These are phyloP conservation scores for Talaromyces islandicus DNA, from an alignment of 2,329 filamentous ascomycete genomes.

Conservation along the genomic window DNA sequence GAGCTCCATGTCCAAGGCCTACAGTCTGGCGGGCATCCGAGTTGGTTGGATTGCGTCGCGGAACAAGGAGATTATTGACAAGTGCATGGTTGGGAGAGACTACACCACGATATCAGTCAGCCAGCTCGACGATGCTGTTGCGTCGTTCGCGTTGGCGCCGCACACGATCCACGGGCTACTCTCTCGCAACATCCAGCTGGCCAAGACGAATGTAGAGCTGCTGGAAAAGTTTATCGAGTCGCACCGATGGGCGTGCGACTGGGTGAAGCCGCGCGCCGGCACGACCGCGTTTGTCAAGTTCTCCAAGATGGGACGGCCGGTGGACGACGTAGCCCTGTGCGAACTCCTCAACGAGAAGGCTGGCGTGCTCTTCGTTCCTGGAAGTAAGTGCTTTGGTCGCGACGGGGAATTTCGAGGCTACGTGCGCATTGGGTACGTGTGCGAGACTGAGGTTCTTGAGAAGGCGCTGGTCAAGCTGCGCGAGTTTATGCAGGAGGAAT, in stretches of 20 bases:
- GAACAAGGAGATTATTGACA: constrained; percentile 55
- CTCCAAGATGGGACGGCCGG: constrained; percentile 51
- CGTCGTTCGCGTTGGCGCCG: constrained; percentile 64
- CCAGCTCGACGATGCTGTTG: constrained; percentile 73
- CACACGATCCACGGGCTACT: constrained; percentile 60
- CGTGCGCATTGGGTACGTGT: constrained; percentile 71
- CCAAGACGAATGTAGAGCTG: constrained; percentile 60
- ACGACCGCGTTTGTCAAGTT: constrained; percentile 76
- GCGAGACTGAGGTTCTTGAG: constrained; percentile 62
- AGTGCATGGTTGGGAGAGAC: constrained; percentile 61
- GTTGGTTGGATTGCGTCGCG: constrained; percentile 76
- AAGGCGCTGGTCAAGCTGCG: constrained; percentile 55
- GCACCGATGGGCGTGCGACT: constrained; percentile 59
- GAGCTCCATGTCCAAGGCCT: constrained; percentile 80
- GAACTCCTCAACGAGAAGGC: constrained; percentile 60
- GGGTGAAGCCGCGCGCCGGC: constrained; percentile 69
- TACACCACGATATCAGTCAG: constrained; percentile 85
- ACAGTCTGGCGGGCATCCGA: constrained; percentile 73
- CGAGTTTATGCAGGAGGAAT: constrained; percentile 51
- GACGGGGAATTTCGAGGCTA: constrained; percentile 64
- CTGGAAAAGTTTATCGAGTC: constrained; percentile 63
- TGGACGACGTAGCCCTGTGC: constrained; percentile 71
- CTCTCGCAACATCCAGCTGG: constrained; percentile 59
- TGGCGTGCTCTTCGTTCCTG: constrained; percentile 70
- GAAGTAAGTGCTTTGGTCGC: constrained; percentile 65